Base-by-base conservation (phyloP, 2,329 filamentous ascomycete genomes). In the Pseudogymnoascus sp. region DNA sequence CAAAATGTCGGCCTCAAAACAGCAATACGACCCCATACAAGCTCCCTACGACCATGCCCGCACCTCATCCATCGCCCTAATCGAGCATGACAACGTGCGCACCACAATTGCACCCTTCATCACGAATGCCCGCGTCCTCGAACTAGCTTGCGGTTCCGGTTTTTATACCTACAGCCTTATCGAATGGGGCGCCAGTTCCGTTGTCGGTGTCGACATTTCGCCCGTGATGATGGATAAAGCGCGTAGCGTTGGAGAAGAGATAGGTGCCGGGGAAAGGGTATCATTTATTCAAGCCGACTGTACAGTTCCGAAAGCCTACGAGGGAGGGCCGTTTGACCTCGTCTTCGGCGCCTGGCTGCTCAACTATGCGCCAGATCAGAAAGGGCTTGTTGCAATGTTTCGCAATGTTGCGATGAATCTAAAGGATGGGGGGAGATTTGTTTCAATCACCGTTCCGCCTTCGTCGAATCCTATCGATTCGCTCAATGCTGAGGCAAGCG, bases 81-180 rank as follows among this genome's bases (percentile, higher is more conserved):
- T 68, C 12, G 67, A 69, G 62, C 67, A 65, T 27, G 63, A 66
- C 31, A 66, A 69, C 21, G 61, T 68, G 5, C 62, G 58, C n/a
- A 58, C 61, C 42, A 64, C 59, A 41, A 55, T 69, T 27, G 25
- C 35, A 2, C 65, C 69, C 12, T 68, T 65, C 27, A 64, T 69
- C 25, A n/a, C 65, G 35, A 38, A 61, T 2, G 66, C 67, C 27
- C 65, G 69, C 17, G 68, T 75, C 12, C 71, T 76, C 38, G 74
- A 77, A 58, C 72, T 76, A 9, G 74, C 74, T 15, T 76, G 74
- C 64, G 74, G 74, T 10, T 71, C 72, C 1, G 74, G 74, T 13
- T 74, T 70, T 63, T 75, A 73, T 62, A 72, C 73, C 12, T 69
- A 70, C 48, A 67, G 66, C 41, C 67, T 75, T 33, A 65, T 74